Percentiles rank a stretch among this genome's conserved stretches.
Evolutionary conservation across 345 rosid species (phyloP).

Genomic region (Rubroshorea leprosula): DNA sequence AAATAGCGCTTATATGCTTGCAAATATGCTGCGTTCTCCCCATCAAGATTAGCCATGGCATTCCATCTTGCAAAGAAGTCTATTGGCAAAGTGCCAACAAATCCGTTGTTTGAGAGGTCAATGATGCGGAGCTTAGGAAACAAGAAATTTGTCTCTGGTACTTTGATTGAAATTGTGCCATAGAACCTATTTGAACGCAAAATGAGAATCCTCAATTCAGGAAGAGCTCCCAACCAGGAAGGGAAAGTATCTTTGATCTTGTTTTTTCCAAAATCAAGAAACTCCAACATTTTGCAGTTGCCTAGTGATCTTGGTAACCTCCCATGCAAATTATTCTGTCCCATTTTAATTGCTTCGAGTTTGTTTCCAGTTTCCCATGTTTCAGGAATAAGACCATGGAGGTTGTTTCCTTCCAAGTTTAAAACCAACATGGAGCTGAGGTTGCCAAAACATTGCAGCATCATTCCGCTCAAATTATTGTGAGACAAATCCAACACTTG

Average conservation of each 20-base stretch:
- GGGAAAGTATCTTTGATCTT: constrained; percentile 9
- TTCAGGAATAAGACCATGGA: constrained; percentile 16
- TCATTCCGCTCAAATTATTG: constrained; percentile 11
- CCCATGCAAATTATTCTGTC: constrained; percentile 14
- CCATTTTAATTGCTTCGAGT: constrained; percentile 11
- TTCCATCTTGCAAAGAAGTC: constrained; percentile 12
- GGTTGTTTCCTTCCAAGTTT: constrained; percentile 12
- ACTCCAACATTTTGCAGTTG: not conserved
- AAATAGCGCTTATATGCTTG: too few species aligned
- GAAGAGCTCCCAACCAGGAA: constrained; percentile 14
- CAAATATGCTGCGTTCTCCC: not conserved
- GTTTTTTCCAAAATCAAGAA: constrained; percentile 6
- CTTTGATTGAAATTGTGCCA: not conserved
- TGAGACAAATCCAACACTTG: not conserved
- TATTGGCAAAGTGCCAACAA: constrained; percentile 4
- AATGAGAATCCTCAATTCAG: not conserved
- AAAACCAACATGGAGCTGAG: constrained; percentile 10
- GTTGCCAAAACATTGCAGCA: constrained; percentile 22
- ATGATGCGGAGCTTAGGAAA: constrained; percentile 14
- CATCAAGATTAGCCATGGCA: constrained; percentile 1
- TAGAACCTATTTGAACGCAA: constrained; percentile 3
- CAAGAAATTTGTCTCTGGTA: not conserved
- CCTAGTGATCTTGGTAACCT: constrained; percentile 5
- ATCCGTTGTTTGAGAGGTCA: constrained; percentile 11
- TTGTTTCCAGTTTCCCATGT: constrained; percentile 2